Evolutionary conservation across 2,329 filamentous ascomycete genomes (phyloP).

Genomic region (Penicillium hesseltinei): DNA sequence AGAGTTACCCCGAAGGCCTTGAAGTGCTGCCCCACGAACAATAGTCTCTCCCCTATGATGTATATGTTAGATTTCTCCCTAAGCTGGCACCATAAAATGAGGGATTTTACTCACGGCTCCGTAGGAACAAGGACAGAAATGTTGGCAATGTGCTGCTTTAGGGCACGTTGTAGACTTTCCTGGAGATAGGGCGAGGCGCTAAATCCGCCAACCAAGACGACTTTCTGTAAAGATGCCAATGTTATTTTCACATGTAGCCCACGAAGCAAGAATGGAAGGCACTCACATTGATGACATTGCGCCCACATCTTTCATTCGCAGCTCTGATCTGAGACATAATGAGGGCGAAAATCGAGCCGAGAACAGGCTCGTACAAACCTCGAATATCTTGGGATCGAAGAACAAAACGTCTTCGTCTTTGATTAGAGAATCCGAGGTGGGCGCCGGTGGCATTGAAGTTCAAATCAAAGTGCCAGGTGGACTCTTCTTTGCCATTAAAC

Average conservation of each 20-base stretch:
- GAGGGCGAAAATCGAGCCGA: not conserved
- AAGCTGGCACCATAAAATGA: not conserved
- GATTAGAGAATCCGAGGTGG: not conserved
- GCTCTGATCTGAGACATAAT: not conserved
- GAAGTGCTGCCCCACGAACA: not conserved
- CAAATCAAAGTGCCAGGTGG: not conserved
- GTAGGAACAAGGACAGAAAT: not conserved
- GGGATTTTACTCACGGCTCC: not conserved
- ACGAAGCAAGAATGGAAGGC: not conserved
- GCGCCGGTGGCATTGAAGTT: not conserved
- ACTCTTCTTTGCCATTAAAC: not conserved
- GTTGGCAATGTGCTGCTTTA: not conserved
- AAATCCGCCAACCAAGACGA: not conserved
- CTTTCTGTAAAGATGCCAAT: not conserved
- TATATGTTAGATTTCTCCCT: not conserved
- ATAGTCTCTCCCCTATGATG: not conserved
- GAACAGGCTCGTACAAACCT: not conserved
- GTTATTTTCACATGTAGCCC: not conserved
- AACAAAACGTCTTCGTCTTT: not conserved
- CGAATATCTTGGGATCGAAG: not conserved
- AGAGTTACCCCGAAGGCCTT: not conserved
- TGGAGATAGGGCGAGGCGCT: not conserved
- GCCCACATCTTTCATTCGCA: not conserved
- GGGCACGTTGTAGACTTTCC: not conserved
- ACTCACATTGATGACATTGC: not conserved